A percentile compares a stretch with the other conserved stretches of the same genome.
Conservation (phyloP, 257 asterid species). For the Solanum sejunctum region DNA sequence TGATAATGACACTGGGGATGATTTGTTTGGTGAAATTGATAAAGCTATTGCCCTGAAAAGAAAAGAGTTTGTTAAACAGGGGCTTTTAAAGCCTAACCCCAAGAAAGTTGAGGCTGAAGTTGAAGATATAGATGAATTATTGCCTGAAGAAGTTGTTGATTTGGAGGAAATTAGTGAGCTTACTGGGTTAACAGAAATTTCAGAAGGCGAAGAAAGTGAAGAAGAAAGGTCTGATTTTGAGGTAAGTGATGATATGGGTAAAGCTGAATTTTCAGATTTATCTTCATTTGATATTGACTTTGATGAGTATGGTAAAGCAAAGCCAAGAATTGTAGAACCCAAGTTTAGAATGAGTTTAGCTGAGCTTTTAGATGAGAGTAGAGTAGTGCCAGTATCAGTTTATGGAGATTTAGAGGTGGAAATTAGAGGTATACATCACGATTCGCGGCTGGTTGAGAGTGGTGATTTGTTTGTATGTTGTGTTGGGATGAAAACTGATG, state of each 20-base stretch:
- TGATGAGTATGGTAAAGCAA: constrained; percentile 56
- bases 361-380: constrained; percentile 84
- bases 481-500: constrained; percentile 58
- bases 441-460: constrained; percentile 76
- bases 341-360: constrained; percentile 77
- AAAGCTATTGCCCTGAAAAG: constrained; percentile 82
- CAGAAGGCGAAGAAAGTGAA: constrained; percentile 33
- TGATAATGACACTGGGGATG: constrained; percentile 47
- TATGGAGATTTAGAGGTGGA: constrained; percentile 72
- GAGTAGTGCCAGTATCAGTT: constrained; percentile 71
- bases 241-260: constrained; percentile 27
- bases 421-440: constrained; percentile 74
- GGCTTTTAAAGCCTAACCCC: constrained; percentile 49
- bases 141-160: constrained; percentile 82
- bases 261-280: constrained; percentile 18
- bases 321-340: constrained; percentile 66
- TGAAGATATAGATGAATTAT: constrained; percentile 53
- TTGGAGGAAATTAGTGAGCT: constrained; percentile 86
- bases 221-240: constrained; percentile 46
- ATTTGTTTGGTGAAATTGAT: constrained; percentile 87
- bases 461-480: constrained; percentile 87
- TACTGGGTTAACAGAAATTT: constrained; percentile 36
- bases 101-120: constrained; percentile 13
- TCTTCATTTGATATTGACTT: constrained; percentile 66
- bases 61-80: constrained; percentile 70